Conservation (phyloP, 495 filamentous ascomycete genomes). For the Tuber magnatum region DNA sequence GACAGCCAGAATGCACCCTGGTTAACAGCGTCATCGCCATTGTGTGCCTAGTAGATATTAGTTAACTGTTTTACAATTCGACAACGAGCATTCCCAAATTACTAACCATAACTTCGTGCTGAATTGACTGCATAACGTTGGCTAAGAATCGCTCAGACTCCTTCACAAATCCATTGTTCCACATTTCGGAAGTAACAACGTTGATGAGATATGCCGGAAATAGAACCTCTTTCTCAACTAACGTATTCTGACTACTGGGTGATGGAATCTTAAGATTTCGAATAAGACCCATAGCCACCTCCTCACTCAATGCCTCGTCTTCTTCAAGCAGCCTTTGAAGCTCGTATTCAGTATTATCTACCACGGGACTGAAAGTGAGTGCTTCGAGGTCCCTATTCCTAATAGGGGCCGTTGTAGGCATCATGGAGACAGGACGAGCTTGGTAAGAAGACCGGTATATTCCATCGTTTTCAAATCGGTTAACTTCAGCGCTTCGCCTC, state of each 20-base stretch:
- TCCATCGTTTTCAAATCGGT: conserved; percentile 24
- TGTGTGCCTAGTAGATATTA: conserved; percentile 55
- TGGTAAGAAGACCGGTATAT: conserved; percentile 81
- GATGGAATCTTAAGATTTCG: conserved; percentile 90
- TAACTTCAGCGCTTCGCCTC: conserved; percentile 75
- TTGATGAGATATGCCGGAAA: conserved; percentile 99
- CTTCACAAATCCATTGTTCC: conserved; percentile 99
- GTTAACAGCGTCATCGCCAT: conserved; percentile 94
- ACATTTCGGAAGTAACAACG: conserved; percentile 98
- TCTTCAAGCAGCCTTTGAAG: conserved; percentile 88
- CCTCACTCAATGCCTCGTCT: conserved; percentile 90
- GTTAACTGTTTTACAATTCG: conserved; percentile 4
- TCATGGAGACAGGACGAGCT: conserved; percentile 92
- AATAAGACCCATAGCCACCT: conserved; percentile 92
- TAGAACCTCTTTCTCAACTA: conserved; percentile 94
- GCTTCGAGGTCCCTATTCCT: conserved; percentile 29
- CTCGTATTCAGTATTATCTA: conserved; percentile 86
- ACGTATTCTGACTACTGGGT: conserved; percentile 72
- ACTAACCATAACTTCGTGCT: conserved; percentile 84
- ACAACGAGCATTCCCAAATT: background rate
- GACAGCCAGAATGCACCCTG: conserved; percentile 98
- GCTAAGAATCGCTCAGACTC: conserved; percentile 97
- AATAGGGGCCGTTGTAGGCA: conserved; percentile 53
- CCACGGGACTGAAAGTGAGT: conserved; percentile 56
- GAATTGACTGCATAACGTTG: conserved; percentile 99